Base-by-base conservation (phyloP, 345 rosid species). In the Acer yangbiense region DNA sequence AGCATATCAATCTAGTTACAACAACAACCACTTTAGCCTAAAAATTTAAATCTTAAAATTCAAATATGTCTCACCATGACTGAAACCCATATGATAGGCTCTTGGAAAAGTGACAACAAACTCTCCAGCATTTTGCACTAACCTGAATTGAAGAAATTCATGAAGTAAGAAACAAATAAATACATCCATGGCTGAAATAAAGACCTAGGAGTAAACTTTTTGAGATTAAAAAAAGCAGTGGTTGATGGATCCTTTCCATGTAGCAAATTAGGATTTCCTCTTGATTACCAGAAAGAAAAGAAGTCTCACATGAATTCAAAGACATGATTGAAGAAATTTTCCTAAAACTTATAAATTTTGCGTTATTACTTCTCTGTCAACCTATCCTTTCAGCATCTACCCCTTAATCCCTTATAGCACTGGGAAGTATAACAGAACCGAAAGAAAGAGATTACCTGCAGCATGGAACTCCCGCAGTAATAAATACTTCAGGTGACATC, bases 1-100 rank as follows among this genome's bases (percentile, higher is more conserved):
- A 72, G 58, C 17, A 27, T 54, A 78, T 48, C 39, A 63, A 65
- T n/a, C 29, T 16, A 25, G 61, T 23, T 46, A 14, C 52, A 80
- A 7, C 70, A 69, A 83, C 5, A 70, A 48, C 27, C 9, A 58
- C 32, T 70, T 54, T 46, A 41, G 50, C 55, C 39, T 46, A 39
- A 69, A 65, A 60, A 32, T 3, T 76, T 41, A 73, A 20, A 66
- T 55, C 63, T 48, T 78, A 48, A 69, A 69, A 55, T 57, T 48
- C 20, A 65, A 65, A 69, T 66, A 69, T 29, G 57, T 25, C 84
- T 87, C 77, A 94, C 99, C 99, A 74, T 94, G 98, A 88, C 99
- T 97, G 83, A 97, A 97, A 74, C 99, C 99, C 20, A 97, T 90
- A 87, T 97, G 99, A 85, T 97, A 97, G 57, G 98, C 99, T 85